phyloP scores from a whole-genome alignment of 2,329 filamentous ascomycete species.

The Zymoseptoria tritici region DNA sequence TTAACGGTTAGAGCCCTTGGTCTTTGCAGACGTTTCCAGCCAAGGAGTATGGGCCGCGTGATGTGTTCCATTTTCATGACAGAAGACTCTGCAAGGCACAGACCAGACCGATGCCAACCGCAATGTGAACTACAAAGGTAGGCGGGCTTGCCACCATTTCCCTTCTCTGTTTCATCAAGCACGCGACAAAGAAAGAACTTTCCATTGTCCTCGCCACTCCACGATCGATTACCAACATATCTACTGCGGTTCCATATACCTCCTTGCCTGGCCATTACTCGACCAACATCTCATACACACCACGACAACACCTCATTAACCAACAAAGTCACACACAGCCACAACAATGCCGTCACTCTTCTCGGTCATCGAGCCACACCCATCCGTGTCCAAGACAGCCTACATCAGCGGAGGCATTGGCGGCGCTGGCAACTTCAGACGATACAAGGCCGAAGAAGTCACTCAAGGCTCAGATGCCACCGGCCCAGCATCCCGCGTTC shows the following conservation, averaged over 20 bases:
- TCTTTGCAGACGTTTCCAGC: background rate
- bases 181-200: background rate
- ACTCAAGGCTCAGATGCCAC: constrained; percentile 40
- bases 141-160: background rate
- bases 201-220: background rate
- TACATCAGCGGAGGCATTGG: constrained; percentile 50
- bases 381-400: constrained; percentile 43
- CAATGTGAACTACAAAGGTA: background rate
- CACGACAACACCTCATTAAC: constrained; percentile 5
- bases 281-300: constrained; percentile 4
- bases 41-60: background rate
- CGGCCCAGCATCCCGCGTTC: constrained; percentile 43
- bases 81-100: background rate
- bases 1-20: background rate
- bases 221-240: background rate
- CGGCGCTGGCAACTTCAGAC: constrained; percentile 52
- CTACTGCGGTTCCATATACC: background rate
- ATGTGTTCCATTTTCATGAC: background rate
- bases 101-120: background rate
- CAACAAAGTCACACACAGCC: constrained; percentile 3
- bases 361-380: constrained; percentile 56
- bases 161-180: background rate
- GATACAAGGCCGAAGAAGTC: constrained; percentile 48
- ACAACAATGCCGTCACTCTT: constrained; percentile 35
- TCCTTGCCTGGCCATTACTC: background rate